Conservation (phyloP, 169 alveolate species). For the Babesia sp. region DNA sequence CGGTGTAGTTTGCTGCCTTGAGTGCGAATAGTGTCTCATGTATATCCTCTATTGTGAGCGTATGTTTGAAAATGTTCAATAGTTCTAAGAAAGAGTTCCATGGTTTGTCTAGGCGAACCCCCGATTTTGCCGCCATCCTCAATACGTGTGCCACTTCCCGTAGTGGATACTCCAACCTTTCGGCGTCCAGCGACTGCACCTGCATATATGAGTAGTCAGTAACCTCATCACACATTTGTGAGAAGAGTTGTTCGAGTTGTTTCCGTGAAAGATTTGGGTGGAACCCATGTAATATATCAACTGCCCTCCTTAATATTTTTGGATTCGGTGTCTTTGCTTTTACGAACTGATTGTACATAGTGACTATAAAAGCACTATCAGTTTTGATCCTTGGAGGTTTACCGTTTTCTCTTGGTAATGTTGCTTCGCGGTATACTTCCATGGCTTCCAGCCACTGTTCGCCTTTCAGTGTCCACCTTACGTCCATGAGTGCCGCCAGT, state of each 20-base stretch:
- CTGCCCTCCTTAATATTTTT: neutral
- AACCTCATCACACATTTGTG: conserved; percentile 4
- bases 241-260: neutral
- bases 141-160: conserved; percentile 7
- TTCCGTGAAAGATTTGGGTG: neutral
- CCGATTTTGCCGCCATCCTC: neutral
- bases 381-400: conserved; percentile 1
- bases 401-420: neutral
- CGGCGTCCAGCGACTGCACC: conserved; percentile 18
- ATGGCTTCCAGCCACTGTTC: conserved; percentile 25
- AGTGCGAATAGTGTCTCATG: neutral
- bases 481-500: neutral
- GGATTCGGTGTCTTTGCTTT: neutral
- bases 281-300: neutral
- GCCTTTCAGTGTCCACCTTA: neutral
- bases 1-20: neutral
- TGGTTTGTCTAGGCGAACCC: neutral
- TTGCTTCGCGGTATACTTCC: conserved; percentile 3
- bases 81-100: conserved; percentile 42
- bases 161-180: conserved; percentile 14
- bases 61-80: conserved; percentile 38
- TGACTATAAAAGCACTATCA: neutral
- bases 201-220: conserved; percentile 18
- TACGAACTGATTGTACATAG: conserved; percentile 10
- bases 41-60: conserved; percentile 20